Evolutionary conservation across 2,329 filamentous ascomycete species (phyloP), one percentile per base, ranked within the genome.

Genomic region (Chaetomiaceae sp.): DNA sequence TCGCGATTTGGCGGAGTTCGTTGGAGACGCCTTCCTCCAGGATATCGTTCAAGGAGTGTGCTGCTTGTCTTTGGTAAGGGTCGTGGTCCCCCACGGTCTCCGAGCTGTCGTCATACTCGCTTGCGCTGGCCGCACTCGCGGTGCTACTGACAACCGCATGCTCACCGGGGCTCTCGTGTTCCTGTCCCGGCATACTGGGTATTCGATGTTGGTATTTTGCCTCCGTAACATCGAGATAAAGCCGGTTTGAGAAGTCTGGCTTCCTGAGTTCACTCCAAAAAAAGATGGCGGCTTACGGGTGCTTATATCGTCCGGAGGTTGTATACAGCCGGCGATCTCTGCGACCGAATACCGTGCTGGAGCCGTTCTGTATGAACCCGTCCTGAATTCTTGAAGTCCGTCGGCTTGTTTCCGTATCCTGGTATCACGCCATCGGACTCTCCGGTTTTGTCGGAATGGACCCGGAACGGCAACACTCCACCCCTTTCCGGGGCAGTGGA

Each of bases 1-100:
- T 73, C 1, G 72, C 73, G 33, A 75, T 69, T 4, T 65, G 64
- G 18, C 70, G 66, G 13, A 75, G 64, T 51, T 75, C 72, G 2
- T 56, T 61, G n/a, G 64, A 63, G 43, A 70, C 68, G 18, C 60
- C 59, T 18, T 66, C 63, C 3, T 69, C 67, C 29, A 73, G 10
- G n/a, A 34, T 42, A 7, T 46, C 18, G 16, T 45, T 18, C 5
- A 49, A 9, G 27, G 49, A 41, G 29, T 25, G 23, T 6, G 21
- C 16, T 9, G 32, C 18, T 27, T 29, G 18, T 21, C 8, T 23
- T 4, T 38, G 44, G 33, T 36, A 45, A n/a, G 43, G 37, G 27
- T 52, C 44, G 18, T 41, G 32, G 11, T 49, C 44, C 8, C 14
- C 40, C 3, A 55, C 4, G 8, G 53, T 55, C 9, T 40, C 48